phyloP scores from a whole-genome alignment of 116 monocot species.

The Posidonia oceanica region DNA sequence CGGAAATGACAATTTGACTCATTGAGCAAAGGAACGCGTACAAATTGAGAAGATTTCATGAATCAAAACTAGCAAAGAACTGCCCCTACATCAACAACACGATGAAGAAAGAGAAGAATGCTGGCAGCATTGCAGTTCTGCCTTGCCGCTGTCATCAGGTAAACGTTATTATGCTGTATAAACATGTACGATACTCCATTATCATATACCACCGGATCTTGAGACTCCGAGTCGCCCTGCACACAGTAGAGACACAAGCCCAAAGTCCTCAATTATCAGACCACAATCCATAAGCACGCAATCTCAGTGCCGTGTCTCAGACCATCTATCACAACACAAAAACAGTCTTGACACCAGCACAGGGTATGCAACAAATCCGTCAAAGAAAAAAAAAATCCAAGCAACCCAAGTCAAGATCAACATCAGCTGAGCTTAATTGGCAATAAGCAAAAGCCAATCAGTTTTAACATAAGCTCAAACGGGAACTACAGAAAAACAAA shows the following conservation, averaged over 20 bases:
- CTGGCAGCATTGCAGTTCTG: slow-evolving; percentile 97
- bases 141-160: slow-evolving; percentile 77
- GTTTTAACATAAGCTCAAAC: too few relatives aligned
- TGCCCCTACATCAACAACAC: slow-evolving; percentile 52
- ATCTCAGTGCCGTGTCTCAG: background rate
- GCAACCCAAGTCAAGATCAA: too few relatives aligned
- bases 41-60: background rate
- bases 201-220: slow-evolving; percentile 79
- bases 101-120: slow-evolving; percentile 87
- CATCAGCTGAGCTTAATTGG: too few relatives aligned
- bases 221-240: slow-evolving; percentile 83
- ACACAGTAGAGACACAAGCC: background rate
- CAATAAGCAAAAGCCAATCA: too few relatives aligned
- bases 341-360: too few relatives aligned
- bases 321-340: too few relatives aligned
- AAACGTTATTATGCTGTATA: slow-evolving; percentile 95
- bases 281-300: background rate
- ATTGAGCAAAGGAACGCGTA: too few relatives aligned
- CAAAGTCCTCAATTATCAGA: background rate
- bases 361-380: too few relatives aligned
- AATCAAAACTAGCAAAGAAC: background rate
- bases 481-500: too few relatives aligned
- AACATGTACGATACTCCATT: slow-evolving; percentile 98
- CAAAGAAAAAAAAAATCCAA: too few relatives aligned
- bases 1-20: background rate